phyloP scores from a whole-genome alignment of 2,329 filamentous ascomycete species.

The Fusarium anguioides region DNA sequence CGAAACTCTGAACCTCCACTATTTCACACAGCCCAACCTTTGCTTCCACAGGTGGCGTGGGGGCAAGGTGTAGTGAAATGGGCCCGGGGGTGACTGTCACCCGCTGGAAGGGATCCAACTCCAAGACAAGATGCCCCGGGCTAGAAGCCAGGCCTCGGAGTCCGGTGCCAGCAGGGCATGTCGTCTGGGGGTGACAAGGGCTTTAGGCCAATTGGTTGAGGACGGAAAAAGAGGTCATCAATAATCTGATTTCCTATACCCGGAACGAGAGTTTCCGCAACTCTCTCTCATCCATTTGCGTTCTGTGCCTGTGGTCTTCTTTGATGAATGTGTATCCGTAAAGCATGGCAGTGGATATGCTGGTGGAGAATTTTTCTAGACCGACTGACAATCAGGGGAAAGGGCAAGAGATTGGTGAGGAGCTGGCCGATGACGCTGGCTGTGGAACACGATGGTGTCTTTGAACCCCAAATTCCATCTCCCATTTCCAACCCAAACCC shows the following conservation, averaged over 20 bases:
- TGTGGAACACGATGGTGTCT: conserved; percentile 17
- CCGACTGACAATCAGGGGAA: conserved; percentile 14
- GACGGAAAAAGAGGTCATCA: conserved; percentile 4
- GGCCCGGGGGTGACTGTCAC: conserved; percentile 34
- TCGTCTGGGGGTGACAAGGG: conserved; percentile 7
- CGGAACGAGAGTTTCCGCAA: neutral
- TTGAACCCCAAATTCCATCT: conserved; percentile 24
- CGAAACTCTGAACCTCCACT: conserved; percentile 32
- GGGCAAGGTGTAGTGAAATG: conserved; percentile 38
- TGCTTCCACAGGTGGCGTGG: conserved; percentile 38
- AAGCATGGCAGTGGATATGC: conserved; percentile 21
- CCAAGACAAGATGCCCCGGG: neutral
- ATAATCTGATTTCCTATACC: neutral
- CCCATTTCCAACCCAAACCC: neutral
- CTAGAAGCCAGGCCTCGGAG: conserved; percentile 2
- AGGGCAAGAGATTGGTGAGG: conserved; percentile 28
- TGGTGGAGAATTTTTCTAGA: conserved; percentile 26
- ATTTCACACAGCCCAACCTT: conserved; percentile 18
- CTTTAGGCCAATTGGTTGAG: conserved; percentile 7
- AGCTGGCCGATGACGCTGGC: conserved; percentile 25
- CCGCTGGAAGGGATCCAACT: conserved; percentile 14
- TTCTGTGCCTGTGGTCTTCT: neutral
- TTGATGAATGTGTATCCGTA: neutral
- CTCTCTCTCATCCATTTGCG: neutral
- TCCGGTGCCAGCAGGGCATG: conserved; percentile 10